Conservation (phyloP, 169 alveolate species). For the Plasmodium gonderi region DNA sequence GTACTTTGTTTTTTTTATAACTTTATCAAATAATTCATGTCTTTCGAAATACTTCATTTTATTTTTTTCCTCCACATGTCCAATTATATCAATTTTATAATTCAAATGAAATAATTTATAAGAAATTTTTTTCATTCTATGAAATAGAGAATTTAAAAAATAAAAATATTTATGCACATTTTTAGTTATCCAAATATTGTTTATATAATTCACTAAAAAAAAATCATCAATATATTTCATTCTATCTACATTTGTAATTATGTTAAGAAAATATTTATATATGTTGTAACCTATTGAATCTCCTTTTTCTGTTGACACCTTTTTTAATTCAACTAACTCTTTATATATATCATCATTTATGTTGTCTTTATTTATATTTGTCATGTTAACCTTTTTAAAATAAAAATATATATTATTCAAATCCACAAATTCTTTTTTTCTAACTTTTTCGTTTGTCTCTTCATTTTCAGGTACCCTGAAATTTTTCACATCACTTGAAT, state of each 20-base stretch:
- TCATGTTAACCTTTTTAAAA: conserved; percentile 72
- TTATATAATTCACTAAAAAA: conserved; percentile 61
- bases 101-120: conserved; percentile 51
- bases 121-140: conserved; percentile 70
- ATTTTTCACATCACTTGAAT: not conserved
- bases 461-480: not conserved
- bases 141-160: conserved; percentile 71
- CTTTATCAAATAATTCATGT: conserved; percentile 55
- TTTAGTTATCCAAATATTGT: conserved; percentile 60
- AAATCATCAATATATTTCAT: conserved; percentile 62
- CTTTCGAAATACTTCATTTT: conserved; percentile 71
- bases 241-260: conserved; percentile 68
- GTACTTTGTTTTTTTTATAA: conserved; percentile 60
- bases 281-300: conserved; percentile 63
- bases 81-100: conserved; percentile 65
- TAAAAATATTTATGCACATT: conserved; percentile 74
- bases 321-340: conserved; percentile 54
- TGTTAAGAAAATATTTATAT: conserved; percentile 62
- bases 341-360: conserved; percentile 67
- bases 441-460: not conserved
- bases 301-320: conserved; percentile 28
- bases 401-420: conserved; percentile 59
- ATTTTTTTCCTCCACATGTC: conserved; percentile 49
- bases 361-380: conserved; percentile 69
- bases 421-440: conserved; percentile 24